phyloP scores from a whole-genome alignment of 306 rosid species.

The Cucurbita pepo region DNA sequence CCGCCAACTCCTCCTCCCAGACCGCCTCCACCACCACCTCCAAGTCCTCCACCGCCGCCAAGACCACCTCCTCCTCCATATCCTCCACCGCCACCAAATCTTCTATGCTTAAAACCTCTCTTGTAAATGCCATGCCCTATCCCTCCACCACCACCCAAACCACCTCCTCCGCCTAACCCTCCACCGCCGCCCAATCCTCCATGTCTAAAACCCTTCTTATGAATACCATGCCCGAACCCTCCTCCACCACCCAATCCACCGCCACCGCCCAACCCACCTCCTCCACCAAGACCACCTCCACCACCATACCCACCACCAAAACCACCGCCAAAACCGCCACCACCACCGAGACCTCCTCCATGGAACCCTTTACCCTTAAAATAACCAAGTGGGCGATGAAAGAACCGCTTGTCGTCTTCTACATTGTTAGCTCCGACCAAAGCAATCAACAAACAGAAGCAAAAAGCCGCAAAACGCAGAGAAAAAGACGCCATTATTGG shows the following conservation, averaged over 20 bases:
- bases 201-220: background rate
- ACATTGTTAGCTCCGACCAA: constrained; percentile 22
- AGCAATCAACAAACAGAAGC: constrained; percentile 10
- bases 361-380: background rate
- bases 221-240: background rate
- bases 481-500: constrained; percentile 20
- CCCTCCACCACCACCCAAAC: constrained; percentile 4
- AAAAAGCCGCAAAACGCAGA: background rate
- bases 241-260: constrained; percentile 9
- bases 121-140: background rate
- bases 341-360: background rate
- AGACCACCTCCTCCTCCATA: constrained; percentile 4
- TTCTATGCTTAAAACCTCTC: background rate
- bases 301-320: constrained; percentile 21
- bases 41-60: constrained; percentile 15
- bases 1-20: constrained; percentile 14
- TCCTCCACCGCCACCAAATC: constrained; percentile 4
- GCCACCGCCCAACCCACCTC: constrained; percentile 17
- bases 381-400: constrained; percentile 9
- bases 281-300: constrained; percentile 17
- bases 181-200: constrained; percentile 7
- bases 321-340: constrained; percentile 6
- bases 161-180: constrained; percentile 1
- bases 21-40: constrained; percentile 9
- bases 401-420: constrained; percentile 5